These are phyloP conservation scores for Crotalaria pallida DNA, from an alignment of 306 rosid genomes.

Conservation along the genomic window DNA sequence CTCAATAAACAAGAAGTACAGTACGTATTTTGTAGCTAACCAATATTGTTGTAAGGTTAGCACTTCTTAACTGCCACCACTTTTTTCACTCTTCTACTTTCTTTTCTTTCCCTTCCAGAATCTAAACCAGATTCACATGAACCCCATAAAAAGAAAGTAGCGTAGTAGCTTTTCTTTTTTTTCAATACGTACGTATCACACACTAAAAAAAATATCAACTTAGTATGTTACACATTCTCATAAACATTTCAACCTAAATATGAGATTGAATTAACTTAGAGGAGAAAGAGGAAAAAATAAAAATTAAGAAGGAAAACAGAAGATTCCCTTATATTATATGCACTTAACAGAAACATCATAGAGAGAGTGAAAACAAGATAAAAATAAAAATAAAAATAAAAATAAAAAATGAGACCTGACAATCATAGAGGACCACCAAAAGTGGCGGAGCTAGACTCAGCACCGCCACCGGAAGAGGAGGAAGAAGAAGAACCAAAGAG, in stretches of 20 bases:
- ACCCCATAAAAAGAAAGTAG: background rate
- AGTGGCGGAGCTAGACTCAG: conserved; percentile 20
- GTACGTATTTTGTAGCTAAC: background rate
- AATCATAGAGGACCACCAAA: background rate
- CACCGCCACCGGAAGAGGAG: conserved; percentile 25
- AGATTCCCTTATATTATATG: conserved; percentile 10
- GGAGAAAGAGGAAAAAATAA: background rate
- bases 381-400: background rate
- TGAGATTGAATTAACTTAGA: conserved; percentile 6
- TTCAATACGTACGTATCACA: too few relatives aligned
- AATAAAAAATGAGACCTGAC: conserved; percentile 24
- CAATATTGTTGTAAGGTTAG: background rate
- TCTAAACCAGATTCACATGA: background rate
- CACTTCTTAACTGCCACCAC: background rate
- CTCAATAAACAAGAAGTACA: too few relatives aligned
- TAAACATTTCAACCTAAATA: background rate
- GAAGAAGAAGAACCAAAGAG: conserved; percentile 42
- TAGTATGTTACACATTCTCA: background rate
- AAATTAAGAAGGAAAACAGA: background rate
- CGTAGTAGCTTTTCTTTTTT: too few relatives aligned
- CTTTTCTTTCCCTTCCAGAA: background rate
- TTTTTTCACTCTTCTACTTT: too few relatives aligned
- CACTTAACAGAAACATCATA: conserved; percentile 31
- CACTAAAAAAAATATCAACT: background rate
- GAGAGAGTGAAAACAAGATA: background rate